phyloP scores from a whole-genome alignment of 2,329 filamentous ascomycete genomes.

The Talaromyces islandicus region DNA sequence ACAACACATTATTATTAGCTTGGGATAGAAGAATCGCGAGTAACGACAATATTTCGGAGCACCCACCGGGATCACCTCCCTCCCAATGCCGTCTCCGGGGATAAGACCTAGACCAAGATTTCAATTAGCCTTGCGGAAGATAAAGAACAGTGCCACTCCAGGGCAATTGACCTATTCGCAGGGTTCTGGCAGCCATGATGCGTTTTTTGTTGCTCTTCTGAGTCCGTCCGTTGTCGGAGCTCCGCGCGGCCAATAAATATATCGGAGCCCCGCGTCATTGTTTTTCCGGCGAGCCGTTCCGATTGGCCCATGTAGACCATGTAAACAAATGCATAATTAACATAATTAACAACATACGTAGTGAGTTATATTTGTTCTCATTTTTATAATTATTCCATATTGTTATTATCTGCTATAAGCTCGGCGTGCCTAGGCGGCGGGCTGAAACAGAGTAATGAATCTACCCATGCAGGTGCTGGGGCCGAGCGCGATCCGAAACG shows the following conservation, averaged over 20 bases:
- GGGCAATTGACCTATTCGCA: constrained; percentile 58
- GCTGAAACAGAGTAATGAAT: neutral
- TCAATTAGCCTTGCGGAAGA: constrained; percentile 13
- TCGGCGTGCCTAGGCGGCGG: neutral
- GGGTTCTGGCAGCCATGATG: constrained; percentile 54
- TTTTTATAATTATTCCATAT: too few relatives aligned
- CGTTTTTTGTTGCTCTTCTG: constrained; percentile 22
- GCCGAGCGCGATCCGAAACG: neutral
- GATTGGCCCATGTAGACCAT: constrained; percentile 2
- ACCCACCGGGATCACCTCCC: constrained; percentile 83
- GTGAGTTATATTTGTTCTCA: too few relatives aligned
- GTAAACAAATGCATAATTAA: neutral
- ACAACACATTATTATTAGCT: constrained; percentile 4
- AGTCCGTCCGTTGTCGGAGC: constrained; percentile 10
- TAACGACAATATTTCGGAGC: constrained; percentile 2
- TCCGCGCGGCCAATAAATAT: constrained; percentile 3
- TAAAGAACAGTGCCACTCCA: neutral
- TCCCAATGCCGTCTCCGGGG: constrained; percentile 95
- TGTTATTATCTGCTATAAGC: too few relatives aligned
- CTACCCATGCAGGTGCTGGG: neutral
- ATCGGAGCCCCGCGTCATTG: constrained; percentile 2
- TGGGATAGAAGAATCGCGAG: constrained; percentile 9
- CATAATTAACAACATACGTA: too few relatives aligned
- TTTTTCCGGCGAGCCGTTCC: constrained; percentile 5
- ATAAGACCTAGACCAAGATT: constrained; percentile 65